phyloP scores from a whole-genome alignment of 164 flowering plant species.

The Vitis rupestris region DNA sequence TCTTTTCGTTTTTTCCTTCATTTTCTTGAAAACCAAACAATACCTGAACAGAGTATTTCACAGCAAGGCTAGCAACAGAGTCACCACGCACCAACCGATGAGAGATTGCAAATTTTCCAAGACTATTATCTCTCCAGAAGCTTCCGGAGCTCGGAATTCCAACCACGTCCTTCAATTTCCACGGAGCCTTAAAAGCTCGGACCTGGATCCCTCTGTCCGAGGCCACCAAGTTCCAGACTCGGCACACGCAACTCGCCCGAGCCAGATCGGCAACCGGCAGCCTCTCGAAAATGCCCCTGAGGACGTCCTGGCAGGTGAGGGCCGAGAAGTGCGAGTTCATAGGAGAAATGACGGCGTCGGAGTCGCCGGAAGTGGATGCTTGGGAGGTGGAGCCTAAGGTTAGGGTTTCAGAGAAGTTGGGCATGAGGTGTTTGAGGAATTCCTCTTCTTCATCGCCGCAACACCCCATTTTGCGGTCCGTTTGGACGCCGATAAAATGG shows the following conservation, averaged over 20 bases:
- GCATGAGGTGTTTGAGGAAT: constrained; percentile 11
- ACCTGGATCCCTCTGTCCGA: constrained; percentile 57
- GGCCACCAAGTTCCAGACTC: constrained; percentile 64
- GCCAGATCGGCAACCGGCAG: constrained; percentile 71
- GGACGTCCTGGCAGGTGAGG: constrained; percentile 59
- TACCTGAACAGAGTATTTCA: constrained; percentile 93
- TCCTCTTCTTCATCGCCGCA: constrained; percentile 30
- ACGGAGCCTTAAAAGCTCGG: constrained; percentile 60
- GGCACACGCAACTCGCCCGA: constrained; percentile 86
- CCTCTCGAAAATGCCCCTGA: constrained; percentile 59
- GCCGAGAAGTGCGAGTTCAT: constrained; percentile 75
- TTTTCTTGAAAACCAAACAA: not conserved
- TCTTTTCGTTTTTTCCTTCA: too few relatives aligned
- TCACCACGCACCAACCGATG: constrained; percentile 66
- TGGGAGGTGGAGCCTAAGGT: not conserved
- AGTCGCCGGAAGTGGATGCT: constrained; percentile 4
- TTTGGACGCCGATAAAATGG: too few relatives aligned
- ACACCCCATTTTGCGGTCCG: constrained; percentile 24
- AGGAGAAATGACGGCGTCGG: constrained; percentile 47
- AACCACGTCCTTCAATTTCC: constrained; percentile 69
- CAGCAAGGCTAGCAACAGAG: constrained; percentile 82
- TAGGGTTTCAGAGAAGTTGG: constrained; percentile 5
- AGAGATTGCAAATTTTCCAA: constrained; percentile 74
- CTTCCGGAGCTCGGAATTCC: constrained; percentile 64
- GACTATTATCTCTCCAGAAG: constrained; percentile 83